phyloP scores from a whole-genome alignment of 2,329 filamentous ascomycete genomes.

The Biscogniauxia marginata region DNA sequence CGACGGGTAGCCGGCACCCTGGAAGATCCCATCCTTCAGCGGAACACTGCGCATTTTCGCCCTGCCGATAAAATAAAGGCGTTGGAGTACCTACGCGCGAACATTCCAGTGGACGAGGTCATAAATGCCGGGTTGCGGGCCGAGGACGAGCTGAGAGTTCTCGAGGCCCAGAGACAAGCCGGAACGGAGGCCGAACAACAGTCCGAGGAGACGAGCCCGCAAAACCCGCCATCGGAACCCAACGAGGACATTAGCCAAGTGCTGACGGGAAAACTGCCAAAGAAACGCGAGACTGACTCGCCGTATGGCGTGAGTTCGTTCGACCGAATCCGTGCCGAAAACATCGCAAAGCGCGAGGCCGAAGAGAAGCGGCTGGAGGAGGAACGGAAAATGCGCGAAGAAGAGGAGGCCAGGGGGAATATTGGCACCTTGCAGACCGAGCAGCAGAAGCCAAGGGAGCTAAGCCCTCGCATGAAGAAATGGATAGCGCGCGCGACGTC shows the following conservation, averaged over 20 bases:
- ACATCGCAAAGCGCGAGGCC: conserved; percentile 49
- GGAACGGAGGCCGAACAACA: conserved; percentile 22
- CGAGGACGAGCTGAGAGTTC: conserved; percentile 58
- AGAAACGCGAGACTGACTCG: conserved; percentile 39
- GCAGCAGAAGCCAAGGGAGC: conserved; percentile 34
- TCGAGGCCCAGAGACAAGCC: conserved; percentile 40
- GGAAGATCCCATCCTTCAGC: conserved; percentile 53
- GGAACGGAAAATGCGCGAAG: conserved; percentile 41
- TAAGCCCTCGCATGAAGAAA: conserved; percentile 41
- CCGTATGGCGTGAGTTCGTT: conserved; percentile 58
- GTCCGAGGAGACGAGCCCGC: conserved; percentile 9
- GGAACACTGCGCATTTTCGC: conserved; percentile 47
- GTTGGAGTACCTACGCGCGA: conserved; percentile 54
- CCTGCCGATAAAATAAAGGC: conserved; percentile 43
- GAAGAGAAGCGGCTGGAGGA: conserved; percentile 44
- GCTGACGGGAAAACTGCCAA: conserved; percentile 25
- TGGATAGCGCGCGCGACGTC: conserved; percentile 48
- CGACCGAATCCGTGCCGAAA: conserved; percentile 55
- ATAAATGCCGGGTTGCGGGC: conserved; percentile 60
- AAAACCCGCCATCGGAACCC: conserved; percentile 11
- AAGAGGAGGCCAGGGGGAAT: conserved; percentile 37
- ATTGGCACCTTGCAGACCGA: conserved; percentile 43
- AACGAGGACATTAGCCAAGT: conserved; percentile 8
- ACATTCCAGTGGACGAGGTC: conserved; percentile 58
- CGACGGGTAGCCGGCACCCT: conserved; percentile 63